These are phyloP conservation scores for Penicillium bialowiezense DNA, from an alignment of 495 filamentous ascomycete species.

Conservation along the genomic window DNA sequence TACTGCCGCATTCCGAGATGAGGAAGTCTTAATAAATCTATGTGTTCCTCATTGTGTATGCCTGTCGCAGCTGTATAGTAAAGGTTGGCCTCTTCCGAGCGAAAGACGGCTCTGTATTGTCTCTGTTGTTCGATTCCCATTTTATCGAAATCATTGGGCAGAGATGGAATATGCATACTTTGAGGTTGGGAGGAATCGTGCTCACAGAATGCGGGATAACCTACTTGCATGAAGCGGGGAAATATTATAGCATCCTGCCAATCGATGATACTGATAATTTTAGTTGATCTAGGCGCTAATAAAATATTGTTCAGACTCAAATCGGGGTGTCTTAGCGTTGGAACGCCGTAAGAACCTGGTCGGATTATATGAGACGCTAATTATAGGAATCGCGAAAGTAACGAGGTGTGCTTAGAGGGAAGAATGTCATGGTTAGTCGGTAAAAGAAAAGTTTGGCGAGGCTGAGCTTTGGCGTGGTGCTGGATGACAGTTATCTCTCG, in stretches of 20 bases:
- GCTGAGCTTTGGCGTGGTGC: conserved; percentile 28
- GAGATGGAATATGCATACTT: conserved; percentile 29
- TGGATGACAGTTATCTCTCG: conserved; percentile 28
- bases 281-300: conserved; percentile 26
- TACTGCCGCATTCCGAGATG: conserved; percentile 32
- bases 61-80: conserved; percentile 39
- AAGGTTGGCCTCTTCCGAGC: conserved; percentile 35
- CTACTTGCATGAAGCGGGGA: conserved; percentile 33
- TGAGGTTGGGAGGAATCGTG: conserved; percentile 30
- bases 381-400: conserved; percentile 30
- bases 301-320: conserved; percentile 32
- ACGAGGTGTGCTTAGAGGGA: conserved; percentile 25
- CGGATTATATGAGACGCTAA: conserved; percentile 27
- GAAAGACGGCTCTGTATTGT: conserved; percentile 23
- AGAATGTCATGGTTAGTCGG: conserved; percentile 29
- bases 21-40: conserved; percentile 24
- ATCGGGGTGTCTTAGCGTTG: conserved; percentile 34
- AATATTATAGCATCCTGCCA: conserved; percentile 33
- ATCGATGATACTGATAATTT: conserved; percentile 36
- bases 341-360: conserved; percentile 17
- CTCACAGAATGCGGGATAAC: conserved; percentile 39
- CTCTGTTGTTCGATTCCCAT: conserved; percentile 26
- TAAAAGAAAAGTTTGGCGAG: conserved; percentile 33
- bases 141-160: conserved; percentile 29
- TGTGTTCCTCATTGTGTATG: conserved; percentile 28